Evolutionary conservation across 768 basidiomycete species (phyloP), one percentile per base, ranked within the genome.

Genomic region (Mycena crocata): DNA sequence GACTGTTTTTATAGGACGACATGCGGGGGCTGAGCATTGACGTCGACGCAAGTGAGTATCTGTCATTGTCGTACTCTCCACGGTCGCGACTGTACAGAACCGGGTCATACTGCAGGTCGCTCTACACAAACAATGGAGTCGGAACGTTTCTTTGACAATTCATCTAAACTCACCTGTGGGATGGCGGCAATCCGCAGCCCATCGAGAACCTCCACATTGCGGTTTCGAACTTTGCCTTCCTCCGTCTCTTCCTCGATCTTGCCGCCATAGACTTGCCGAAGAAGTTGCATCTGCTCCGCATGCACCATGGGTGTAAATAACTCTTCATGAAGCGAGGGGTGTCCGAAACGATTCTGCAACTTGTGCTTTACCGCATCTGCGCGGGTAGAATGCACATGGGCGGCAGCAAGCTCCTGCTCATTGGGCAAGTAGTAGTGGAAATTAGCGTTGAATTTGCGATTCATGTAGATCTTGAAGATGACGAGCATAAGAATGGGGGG

Each of bases 301-400:
- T 90, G 91, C 17, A 92, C 74, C 88, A 90, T 88, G 0, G 89
- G 91, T 17, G 87, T 89, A 74, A 91, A 89, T 58, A 93, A 81
- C 55, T 93, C 89, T 9, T 83, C 76, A 57, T 91, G 87, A 32
- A 96, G 81, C 15, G 93, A 89, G 1, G 95, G 93, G 75, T 96
- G 93, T 1, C 92, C 89, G 81, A 95, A 96, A 28, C 94, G 89
- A 72, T 88, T 89, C 79, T 87, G 86, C 39, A 96, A 86, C 37
- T 90, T 87, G 68, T 87, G 80, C 44, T 85, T 83, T n/a, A 79
- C 77, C 28, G 80, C 80, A 71, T 94, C 93, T 1, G 83, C 81
- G 35, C 86, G 85, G 44, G 86, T 85, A 0, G 91, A 89, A 71
- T 91, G 84, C 1, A 91, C 80, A 60, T 89, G 86, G 37, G 86